Conservation (phyloP, 1,284 basidiomycete species). For the Sanghuangporus weigelae region DNA sequence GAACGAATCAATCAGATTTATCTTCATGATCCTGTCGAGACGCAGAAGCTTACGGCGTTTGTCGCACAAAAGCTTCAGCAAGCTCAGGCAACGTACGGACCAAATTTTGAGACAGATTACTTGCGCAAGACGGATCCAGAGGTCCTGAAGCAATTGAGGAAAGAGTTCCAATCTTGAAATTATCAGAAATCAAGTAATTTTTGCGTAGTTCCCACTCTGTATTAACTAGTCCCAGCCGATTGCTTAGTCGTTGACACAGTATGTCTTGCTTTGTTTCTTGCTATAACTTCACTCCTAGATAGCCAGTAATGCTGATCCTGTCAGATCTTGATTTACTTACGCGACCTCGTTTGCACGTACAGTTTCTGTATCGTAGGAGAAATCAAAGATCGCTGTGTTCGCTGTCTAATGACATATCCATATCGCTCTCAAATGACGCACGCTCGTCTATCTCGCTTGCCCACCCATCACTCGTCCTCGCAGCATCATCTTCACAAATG, state of each 20-base stretch:
- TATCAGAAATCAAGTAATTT: background rate
- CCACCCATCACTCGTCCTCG: conserved; percentile 15
- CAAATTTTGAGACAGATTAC: conserved; percentile 52
- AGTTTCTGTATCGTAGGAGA: background rate
- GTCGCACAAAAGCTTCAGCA: conserved; percentile 53
- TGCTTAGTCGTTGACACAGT: background rate
- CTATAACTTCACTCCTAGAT: background rate
- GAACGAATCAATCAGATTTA: conserved; percentile 42
- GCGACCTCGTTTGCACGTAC: background rate
- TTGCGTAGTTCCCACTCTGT: background rate
- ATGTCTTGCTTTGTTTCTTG: background rate
- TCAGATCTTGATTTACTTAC: background rate
- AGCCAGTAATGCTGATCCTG: background rate
- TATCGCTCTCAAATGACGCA: conserved; percentile 15
- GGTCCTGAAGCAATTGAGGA: conserved; percentile 64
- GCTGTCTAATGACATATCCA: conserved; percentile 6
- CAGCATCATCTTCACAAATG: conserved; percentile 8
- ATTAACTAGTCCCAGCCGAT: background rate
- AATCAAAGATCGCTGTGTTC: background rate
- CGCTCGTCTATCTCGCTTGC: conserved; percentile 14
- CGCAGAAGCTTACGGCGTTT: conserved; percentile 51
- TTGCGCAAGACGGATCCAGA: conserved; percentile 61
- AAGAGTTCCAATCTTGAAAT: conserved; percentile 35
- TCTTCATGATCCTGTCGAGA: conserved; percentile 64
- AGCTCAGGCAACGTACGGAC: conserved; percentile 50